Base-by-base conservation (phyloP, 345 rosid species). In the Euclidium syriacum region DNA sequence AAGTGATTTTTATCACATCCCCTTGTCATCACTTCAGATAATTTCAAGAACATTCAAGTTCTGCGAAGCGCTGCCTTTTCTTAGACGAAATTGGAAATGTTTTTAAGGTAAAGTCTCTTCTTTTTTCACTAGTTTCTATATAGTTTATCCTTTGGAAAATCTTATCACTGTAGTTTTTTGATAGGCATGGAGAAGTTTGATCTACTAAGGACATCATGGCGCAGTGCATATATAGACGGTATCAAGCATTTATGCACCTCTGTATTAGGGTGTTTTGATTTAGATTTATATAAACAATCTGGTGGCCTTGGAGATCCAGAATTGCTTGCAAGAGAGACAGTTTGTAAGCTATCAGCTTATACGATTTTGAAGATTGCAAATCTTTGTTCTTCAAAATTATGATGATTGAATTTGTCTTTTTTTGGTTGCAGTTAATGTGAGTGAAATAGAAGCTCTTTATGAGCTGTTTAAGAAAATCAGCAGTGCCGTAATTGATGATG, bases 391-490 rank as follows among this genome's bases (percentile, higher is more conserved):
- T 58, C n/a, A n/a, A n/a, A 69, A 39, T 27, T 30, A 27, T 68
- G 22, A 57, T 59, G 14, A 20, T 66, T 67, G 58, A 12, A 12
- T 52, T 39, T 54, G 58, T n/a, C n/a, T n/a, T 26, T 33, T 44
- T n/a, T n/a, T 57, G 16, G 47, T 10, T 77, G 88, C 90, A 95
- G 97, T 95, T 68, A 90, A 89, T 65, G 99, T 90, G 43, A 95
- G 99, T 75, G 99, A 94, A 80, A 86, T 94, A 42, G 99, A 94
- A 75, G 99, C 99, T 20, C 87, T 94, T 16, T 95, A 95, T 66
- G 99, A 95, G 76, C 92, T 95, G 20, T 95, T 95, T 65, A 90
- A 95, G 85, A 90, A 90, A 85, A 95, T 95, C 62, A 90, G 99
- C 78, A 95, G 99, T 51, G 99, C 95, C 6, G 99, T 95, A 64